Evolutionary conservation across 768 basidiomycete species (phyloP), one percentile per base, ranked within the genome.

Genomic region (Amanita molliuscula): DNA sequence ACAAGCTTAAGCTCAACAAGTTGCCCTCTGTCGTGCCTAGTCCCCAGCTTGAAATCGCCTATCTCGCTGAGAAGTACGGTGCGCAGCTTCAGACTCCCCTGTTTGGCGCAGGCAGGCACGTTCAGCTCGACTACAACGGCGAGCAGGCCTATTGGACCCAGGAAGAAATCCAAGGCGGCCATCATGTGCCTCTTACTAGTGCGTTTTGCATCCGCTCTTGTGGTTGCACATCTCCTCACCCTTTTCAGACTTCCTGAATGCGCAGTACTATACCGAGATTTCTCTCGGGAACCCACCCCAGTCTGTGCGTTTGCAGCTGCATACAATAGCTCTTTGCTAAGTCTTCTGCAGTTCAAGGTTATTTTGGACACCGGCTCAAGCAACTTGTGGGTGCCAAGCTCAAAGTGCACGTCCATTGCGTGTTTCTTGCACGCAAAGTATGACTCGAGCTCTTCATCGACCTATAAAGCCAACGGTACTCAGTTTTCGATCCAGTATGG

Each of bases 361-460:
- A 81, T 96, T 53, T 79, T 97, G 51, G 94, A 97, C 64, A 96
- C 95, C 41, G 88, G 87, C 7, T 91, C 88, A 44, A 86, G 84
- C 69, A 96, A 96, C 65, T 78, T 97, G 8, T 97, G 94, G 94
- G 88, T 97, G 6, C 93, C 94, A 5, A 84, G 89, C 63, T 58
- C 65, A 16, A 61, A 75, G 50, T 94, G 92, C 69, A 86, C 78
- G 15, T 91, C 88, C 15, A 93, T 94, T 55, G 88, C 90, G 7
- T 93, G 90, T 68, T 92, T 91, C 82, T 78, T 98, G 26, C 96
- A 99, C 60, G 60, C 78, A 61, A 97, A 96, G 73, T 98, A 96
- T 62, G 85, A 96, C 56, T 82, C 88, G 1, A 60, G 67, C 10
- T 54, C 75, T 0, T 99, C 96, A 0, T 81, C 83, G 1, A 80